phyloP scores from a whole-genome alignment of 2,329 filamentous ascomycete species.

The Clonostachys rosea region DNA sequence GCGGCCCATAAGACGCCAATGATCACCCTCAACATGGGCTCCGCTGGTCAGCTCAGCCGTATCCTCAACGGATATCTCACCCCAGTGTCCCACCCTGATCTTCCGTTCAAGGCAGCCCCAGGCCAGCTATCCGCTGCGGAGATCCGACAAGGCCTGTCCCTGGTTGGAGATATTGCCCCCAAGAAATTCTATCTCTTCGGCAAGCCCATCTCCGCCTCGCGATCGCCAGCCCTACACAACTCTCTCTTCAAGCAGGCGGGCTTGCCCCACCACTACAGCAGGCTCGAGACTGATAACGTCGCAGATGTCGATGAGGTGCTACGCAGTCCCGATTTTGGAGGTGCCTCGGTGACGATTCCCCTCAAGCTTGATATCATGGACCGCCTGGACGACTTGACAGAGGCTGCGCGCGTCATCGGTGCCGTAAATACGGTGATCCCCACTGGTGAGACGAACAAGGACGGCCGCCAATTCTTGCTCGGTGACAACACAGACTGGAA shows the following conservation, averaged over 20 bases:
- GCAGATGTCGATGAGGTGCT: slow-evolving; percentile 62
- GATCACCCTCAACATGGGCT: slow-evolving; percentile 95
- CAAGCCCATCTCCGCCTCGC: slow-evolving; percentile 74
- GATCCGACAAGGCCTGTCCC: slow-evolving; percentile 71
- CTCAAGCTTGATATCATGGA: slow-evolving; percentile 86
- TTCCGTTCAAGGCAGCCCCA: slow-evolving; percentile 92
- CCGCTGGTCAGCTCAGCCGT: slow-evolving; percentile 79
- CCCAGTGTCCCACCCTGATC: slow-evolving; percentile 80
- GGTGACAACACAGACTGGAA: slow-evolving; percentile 96
- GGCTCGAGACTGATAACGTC: slow-evolving; percentile 67
- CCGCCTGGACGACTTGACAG: slow-evolving; percentile 73
- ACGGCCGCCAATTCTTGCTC: slow-evolving; percentile 50
- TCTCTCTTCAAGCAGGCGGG: slow-evolving; percentile 71
- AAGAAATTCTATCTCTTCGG: slow-evolving; percentile 87
- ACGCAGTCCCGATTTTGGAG: slow-evolving; percentile 72
- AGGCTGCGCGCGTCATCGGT: slow-evolving; percentile 77
- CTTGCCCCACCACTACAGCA: slow-evolving; percentile 77
- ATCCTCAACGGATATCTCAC: slow-evolving; percentile 92
- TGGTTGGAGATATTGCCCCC: slow-evolving; percentile 73
- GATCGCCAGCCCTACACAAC: slow-evolving; percentile 89
- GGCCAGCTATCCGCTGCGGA: slow-evolving; percentile 89
- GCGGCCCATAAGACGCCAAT: slow-evolving; percentile 73
- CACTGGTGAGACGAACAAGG: slow-evolving; percentile 24
- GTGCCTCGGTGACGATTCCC: slow-evolving; percentile 92
- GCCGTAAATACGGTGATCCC: slow-evolving; percentile 93